Evolutionary conservation across 208 protist genomes (phyloP).

Genomic region (Herpetomonas tarakana): DNA sequence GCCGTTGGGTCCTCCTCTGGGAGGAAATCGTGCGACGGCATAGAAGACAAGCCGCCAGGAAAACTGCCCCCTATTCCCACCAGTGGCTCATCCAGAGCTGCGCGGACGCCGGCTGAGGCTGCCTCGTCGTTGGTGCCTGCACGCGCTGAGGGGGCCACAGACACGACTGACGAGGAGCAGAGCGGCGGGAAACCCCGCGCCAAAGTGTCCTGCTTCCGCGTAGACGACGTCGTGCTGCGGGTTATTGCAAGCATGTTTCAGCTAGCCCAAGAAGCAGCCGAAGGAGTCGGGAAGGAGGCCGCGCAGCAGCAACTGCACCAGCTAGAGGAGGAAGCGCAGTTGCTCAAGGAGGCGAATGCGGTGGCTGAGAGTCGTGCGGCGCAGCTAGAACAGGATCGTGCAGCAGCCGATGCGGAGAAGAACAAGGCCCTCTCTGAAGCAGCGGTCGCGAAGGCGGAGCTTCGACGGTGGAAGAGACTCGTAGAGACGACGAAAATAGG

Average conservation of each 20-base stretch:
- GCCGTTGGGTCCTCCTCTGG: not conserved
- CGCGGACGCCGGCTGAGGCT: too few relatives aligned
- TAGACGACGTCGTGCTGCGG: conserved; percentile 43
- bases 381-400: conserved; percentile 16
- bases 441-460: conserved; percentile 59
- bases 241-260: conserved; percentile 81
- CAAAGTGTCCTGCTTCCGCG: conserved; percentile 48
- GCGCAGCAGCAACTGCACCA: not conserved
- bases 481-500: conserved; percentile 14
- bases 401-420: conserved; percentile 38
- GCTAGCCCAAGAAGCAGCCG: conserved; percentile 31
- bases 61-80: not conserved
- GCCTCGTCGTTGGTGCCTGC: too few relatives aligned
- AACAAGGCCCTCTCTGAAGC: conserved; percentile 77
- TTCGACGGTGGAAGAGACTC: conserved; percentile 57
- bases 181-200: not conserved
- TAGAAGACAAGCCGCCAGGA: not conserved
- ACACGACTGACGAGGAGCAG: not conserved
- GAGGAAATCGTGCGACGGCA: not conserved
- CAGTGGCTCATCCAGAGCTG: too few relatives aligned
- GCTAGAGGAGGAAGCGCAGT: conserved; percentile 33
- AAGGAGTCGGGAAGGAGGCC: conserved; percentile 5
- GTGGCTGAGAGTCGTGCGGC: conserved; percentile 40
- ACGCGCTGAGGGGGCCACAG: too few relatives aligned
- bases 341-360: conserved; percentile 40